Percentiles rank a stretch among this genome's conserved stretches.
These are phyloP conservation scores for Plantago rigida DNA, from an alignment of 305 asterid species.

Conservation along the genomic window DNA sequence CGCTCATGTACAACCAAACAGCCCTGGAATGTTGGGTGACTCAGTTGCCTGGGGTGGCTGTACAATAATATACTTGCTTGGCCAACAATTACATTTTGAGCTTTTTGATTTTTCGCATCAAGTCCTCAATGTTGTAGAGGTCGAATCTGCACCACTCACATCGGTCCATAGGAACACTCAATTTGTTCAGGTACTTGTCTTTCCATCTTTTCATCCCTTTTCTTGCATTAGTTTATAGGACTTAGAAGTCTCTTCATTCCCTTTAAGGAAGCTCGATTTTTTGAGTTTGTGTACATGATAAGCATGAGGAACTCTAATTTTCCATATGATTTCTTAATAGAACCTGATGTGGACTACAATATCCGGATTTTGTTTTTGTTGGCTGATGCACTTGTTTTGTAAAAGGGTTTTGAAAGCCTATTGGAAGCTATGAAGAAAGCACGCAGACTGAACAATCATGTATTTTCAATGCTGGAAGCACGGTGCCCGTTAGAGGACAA, in stretches of 20 bases:
- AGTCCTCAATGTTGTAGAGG: slow-evolving; percentile 94
- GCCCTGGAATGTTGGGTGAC: slow-evolving; percentile 73
- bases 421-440: slow-evolving; percentile 95
- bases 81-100: slow-evolving; percentile 90
- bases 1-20: slow-evolving; percentile 54
- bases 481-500: slow-evolving; percentile 97
- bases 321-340: too few relatives aligned
- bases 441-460: slow-evolving; percentile 80
- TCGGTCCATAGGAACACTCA: slow-evolving; percentile 51
- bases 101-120: slow-evolving; percentile 94
- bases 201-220: not conserved
- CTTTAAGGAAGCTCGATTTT: too few relatives aligned
- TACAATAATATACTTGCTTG: slow-evolving; percentile 83
- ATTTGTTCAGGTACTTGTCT: slow-evolving; percentile 39
- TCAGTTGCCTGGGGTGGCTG: slow-evolving; percentile 99
- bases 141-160: slow-evolving; percentile 53
- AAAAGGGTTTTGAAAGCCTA: slow-evolving; percentile 54
- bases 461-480: slow-evolving; percentile 86
- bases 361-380: not conserved
- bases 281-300: too few relatives aligned
- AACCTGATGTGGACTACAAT: not conserved
- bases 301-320: not conserved
- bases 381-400: slow-evolving; percentile 16
- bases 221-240: not conserved
- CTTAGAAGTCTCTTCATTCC: too few relatives aligned